Conservation (phyloP, 2,329 filamentous ascomycete species). For the Clarireedia monteithiana region DNA sequence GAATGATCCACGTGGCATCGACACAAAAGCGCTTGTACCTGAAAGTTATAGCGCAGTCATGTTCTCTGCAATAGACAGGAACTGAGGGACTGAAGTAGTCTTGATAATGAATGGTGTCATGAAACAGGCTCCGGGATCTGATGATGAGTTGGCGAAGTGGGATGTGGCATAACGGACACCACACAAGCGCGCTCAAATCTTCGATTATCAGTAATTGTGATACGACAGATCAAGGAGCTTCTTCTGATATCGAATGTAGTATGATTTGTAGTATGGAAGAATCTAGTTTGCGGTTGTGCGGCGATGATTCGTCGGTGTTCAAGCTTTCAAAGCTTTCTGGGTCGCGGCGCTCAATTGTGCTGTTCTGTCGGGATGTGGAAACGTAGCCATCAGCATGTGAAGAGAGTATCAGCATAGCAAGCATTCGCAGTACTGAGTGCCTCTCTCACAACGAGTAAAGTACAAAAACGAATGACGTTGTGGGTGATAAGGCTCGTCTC, state of each 20-base stretch:
- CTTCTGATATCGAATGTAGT: no score
- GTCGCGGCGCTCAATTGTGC: no score
- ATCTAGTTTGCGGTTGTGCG: no score
- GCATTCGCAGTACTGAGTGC: no score
- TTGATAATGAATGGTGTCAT: not conserved
- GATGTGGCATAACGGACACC: constrained; percentile 4
- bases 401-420: no score
- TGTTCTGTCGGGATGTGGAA: no score
- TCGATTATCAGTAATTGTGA: not conserved
- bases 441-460: not conserved
- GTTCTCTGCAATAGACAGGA: no score
- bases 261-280: no score
- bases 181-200: not conserved
- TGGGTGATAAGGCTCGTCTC: not conserved
- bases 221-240: no score
- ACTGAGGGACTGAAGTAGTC: not conserved
- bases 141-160: constrained; percentile 2
- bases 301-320: no score
- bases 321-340: no score
- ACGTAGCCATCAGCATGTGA: no score
- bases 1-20: constrained; percentile 5
- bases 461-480: not conserved
- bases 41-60: not conserved
- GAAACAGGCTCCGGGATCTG: not conserved
- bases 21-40: not conserved